Evolutionary conservation across 352 stramenopile species (phyloP).

Genomic region (Globisporangium abappressorium): DNA sequence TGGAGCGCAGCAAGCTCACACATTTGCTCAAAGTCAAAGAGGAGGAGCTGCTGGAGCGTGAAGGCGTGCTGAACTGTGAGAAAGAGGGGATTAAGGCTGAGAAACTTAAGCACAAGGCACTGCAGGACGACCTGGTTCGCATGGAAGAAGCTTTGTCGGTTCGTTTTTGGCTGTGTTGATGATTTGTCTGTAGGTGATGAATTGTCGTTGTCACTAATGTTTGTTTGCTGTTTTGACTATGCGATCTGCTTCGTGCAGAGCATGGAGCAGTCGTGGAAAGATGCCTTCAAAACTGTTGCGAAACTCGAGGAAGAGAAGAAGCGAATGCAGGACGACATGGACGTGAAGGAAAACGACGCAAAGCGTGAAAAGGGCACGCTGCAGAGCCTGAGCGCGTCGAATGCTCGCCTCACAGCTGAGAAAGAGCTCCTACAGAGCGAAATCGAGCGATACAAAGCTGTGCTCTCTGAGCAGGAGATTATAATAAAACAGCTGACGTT

Average conservation of each 20-base stretch:
- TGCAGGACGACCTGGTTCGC: slow-evolving; percentile 8
- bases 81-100: slow-evolving; percentile 9
- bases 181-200: background rate
- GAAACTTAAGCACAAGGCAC: slow-evolving; percentile 8
- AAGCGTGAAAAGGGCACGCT: slow-evolving; percentile 15
- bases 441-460: slow-evolving; percentile 20
- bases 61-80: slow-evolving; percentile 17
- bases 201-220: background rate
- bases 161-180: background rate
- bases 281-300: background rate
- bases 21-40: slow-evolving; percentile 28
- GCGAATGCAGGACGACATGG: slow-evolving; percentile 20
- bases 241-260: background rate
- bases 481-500: slow-evolving; percentile 25
- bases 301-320: slow-evolving; percentile 24
- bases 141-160: slow-evolving; percentile 20
- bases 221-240: background rate
- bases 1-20: slow-evolving; percentile 36
- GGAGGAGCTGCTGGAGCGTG: slow-evolving; percentile 30
- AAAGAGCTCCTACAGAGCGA: slow-evolving; percentile 22
- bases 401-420: slow-evolving; percentile 26
- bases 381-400: slow-evolving; percentile 13
- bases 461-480: slow-evolving; percentile 21
- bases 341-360: background rate
- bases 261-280: slow-evolving; percentile 10